Evolutionary conservation across 2,329 filamentous ascomycete genomes (phyloP).

Genomic region (Apiospora malaysiana): DNA sequence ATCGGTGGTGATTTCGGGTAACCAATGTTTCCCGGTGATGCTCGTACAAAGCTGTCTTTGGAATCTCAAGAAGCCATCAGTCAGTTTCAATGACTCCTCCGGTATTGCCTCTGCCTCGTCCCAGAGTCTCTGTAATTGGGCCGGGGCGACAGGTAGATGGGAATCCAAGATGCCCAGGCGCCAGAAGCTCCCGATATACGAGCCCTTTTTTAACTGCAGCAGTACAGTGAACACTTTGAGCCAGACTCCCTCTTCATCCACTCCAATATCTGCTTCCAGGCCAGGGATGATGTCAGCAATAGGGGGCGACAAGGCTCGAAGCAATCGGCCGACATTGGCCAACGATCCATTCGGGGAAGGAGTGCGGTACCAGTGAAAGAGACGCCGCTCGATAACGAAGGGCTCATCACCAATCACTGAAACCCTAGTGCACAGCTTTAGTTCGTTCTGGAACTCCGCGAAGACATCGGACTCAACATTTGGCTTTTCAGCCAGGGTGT

Average conservation of each 20-base stretch:
- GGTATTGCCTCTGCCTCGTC: background rate
- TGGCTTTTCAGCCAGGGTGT: background rate
- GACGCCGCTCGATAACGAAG: background rate
- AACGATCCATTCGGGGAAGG: background rate
- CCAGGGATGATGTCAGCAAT: background rate
- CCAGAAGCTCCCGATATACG: background rate
- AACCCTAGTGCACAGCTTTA: background rate
- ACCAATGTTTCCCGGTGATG: background rate
- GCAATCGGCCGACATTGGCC: background rate
- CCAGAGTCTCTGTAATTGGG: background rate
- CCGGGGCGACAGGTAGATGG: background rate
- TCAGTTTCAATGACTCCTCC: background rate
- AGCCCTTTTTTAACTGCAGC: background rate
- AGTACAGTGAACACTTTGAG: background rate
- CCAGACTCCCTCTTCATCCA: background rate
- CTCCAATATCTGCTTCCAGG: background rate
- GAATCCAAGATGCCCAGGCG: background rate
- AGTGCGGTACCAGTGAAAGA: background rate
- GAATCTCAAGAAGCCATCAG: background rate
- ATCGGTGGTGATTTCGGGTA: background rate
- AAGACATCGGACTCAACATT: background rate
- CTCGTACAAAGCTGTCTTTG: background rate
- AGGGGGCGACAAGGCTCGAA: background rate
- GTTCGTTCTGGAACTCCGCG: background rate
- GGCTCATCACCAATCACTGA: background rate